These are phyloP conservation scores for Cytospora piceae DNA, from an alignment of 2,329 filamentous ascomycete genomes.

Conservation along the genomic window DNA sequence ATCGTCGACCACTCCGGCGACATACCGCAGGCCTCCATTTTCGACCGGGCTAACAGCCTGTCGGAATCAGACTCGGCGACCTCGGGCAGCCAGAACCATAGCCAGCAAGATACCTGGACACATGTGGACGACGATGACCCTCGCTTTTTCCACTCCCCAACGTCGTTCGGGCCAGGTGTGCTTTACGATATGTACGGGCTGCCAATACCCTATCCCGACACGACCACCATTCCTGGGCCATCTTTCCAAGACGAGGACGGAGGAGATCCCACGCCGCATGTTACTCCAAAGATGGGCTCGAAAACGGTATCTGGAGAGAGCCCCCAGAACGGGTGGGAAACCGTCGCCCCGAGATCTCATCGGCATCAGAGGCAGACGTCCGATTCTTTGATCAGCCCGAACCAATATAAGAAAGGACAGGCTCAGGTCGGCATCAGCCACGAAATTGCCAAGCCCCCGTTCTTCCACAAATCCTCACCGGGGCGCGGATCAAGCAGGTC, in stretches of 20 bases:
- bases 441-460: constrained; percentile 44
- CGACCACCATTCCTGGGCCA: constrained; percentile 34
- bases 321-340: constrained; percentile 31
- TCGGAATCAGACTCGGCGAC: constrained; percentile 53
- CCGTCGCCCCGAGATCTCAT: constrained; percentile 43
- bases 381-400: constrained; percentile 4
- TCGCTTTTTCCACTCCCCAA: constrained; percentile 39
- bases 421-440: constrained; percentile 44
- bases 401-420: constrained; percentile 7
- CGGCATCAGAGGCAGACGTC: constrained; percentile 45
- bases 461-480: constrained; percentile 34
- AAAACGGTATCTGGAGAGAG: constrained; percentile 31
- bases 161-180: constrained; percentile 33
- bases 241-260: constrained; percentile 36
- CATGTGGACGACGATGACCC: constrained; percentile 36
- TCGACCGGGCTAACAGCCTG: constrained; percentile 53
- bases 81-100: constrained; percentile 42
- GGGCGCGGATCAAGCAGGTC: constrained; percentile 32
- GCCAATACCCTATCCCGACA: constrained; percentile 38
- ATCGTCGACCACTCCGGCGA: constrained; percentile 42
- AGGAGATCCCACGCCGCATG: constrained; percentile 38
- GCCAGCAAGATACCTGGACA: constrained; percentile 33
- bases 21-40: constrained; percentile 48
- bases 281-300: constrained; percentile 15
- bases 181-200: constrained; percentile 43